phyloP scores from a whole-genome alignment of 2,329 filamentous ascomycete species.

The Trichoderma lentiforme region DNA sequence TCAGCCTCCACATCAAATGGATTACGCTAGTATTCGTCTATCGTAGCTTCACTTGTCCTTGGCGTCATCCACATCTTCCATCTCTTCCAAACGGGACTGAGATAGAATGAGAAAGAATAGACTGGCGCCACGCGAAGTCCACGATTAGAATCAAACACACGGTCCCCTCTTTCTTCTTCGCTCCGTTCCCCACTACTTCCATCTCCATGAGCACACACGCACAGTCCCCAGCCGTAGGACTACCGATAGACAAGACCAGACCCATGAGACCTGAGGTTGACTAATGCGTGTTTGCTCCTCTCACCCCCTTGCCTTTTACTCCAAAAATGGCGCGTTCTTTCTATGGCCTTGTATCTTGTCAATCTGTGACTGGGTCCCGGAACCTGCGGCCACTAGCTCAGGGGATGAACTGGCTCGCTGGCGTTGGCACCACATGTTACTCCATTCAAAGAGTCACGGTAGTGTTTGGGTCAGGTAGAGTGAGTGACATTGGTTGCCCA shows the following conservation, averaged over 20 bases:
- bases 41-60: slow-evolving; percentile 7
- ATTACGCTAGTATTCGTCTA: slow-evolving; percentile 3
- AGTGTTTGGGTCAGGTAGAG: background rate
- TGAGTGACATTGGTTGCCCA: slow-evolving; percentile 2
- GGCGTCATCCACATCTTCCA: slow-evolving; percentile 11
- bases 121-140: background rate
- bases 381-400: slow-evolving; percentile 19
- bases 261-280: background rate
- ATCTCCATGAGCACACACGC: background rate
- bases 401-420: slow-evolving; percentile 15
- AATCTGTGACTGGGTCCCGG: slow-evolving; percentile 16
- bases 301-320: background rate
- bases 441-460: background rate
- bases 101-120: background rate
- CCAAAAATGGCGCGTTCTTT: slow-evolving; percentile 16
- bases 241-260: background rate
- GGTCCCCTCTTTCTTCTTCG: background rate
- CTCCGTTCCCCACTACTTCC: background rate
- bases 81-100: background rate
- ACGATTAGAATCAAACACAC: slow-evolving; percentile 9
- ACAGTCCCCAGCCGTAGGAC: background rate
- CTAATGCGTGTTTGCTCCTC: background rate
- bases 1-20: slow-evolving; percentile 3
- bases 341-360: background rate
- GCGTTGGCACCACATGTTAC: background rate